phyloP scores from a whole-genome alignment of 257 asterid species.

The Scutellaria barbata region DNA sequence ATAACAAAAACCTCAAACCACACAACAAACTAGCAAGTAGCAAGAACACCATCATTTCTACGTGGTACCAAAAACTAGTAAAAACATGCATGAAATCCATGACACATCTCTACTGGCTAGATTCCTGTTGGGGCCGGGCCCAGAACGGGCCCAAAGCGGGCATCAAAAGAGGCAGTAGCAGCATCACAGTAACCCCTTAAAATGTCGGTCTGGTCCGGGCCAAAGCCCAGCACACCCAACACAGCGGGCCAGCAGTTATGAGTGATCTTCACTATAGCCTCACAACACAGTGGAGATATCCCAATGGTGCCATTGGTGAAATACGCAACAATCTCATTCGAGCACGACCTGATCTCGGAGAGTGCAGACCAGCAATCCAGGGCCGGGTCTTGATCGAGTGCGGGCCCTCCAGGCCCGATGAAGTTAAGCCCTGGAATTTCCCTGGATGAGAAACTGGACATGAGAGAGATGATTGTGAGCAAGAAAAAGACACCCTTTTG shows the following conservation, averaged over 20 bases:
- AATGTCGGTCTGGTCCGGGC: constrained; percentile 39
- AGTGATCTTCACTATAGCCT: constrained; percentile 48
- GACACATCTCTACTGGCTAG: background rate
- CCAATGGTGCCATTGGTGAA: constrained; percentile 37
- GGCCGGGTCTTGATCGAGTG: background rate
- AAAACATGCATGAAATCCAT: background rate
- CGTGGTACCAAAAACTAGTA: constrained; percentile 4
- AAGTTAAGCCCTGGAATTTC: background rate
- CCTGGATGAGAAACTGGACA: constrained; percentile 19
- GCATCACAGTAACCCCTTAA: constrained; percentile 60
- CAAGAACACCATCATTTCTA: no score
- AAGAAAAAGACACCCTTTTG: constrained; percentile 27
- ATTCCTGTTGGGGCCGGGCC: constrained; percentile 25
- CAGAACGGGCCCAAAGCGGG: constrained; percentile 27
- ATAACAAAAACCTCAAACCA: no score
- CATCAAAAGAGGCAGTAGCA: constrained; percentile 21
- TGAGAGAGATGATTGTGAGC: constrained; percentile 32
- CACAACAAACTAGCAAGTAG: no score
- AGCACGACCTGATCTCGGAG: constrained; percentile 49
- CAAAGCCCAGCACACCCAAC: constrained; percentile 48
- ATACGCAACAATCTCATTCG: constrained; percentile 47
- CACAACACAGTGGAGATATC: constrained; percentile 46
- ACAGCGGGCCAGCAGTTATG: constrained; percentile 56
- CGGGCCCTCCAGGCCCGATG: background rate
- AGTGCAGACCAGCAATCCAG: constrained; percentile 49